phyloP scores from a whole-genome alignment of 345 rosid genomes.

The Excoecaria agallocha region DNA sequence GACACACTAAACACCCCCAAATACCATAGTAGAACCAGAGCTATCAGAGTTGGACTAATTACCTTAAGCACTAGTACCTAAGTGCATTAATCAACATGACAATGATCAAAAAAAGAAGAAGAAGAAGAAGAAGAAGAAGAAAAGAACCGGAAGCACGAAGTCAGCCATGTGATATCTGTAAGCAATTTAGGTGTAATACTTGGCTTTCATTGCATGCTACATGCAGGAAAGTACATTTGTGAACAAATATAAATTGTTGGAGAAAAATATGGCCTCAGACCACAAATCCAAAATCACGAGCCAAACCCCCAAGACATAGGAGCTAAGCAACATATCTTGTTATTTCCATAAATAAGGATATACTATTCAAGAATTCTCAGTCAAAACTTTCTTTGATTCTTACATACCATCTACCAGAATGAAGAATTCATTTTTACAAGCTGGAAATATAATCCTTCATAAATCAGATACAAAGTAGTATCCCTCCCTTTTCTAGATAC shows the following conservation, averaged over 20 bases:
- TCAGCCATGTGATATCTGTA: neutral
- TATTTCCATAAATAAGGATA: neutral
- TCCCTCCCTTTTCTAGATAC: constrained; percentile 15
- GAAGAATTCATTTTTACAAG: constrained; percentile 23
- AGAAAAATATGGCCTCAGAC: neutral
- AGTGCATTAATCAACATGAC: no score
- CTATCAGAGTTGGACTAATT: no score
- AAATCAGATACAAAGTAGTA: constrained; percentile 22
- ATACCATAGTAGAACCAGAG: no score
- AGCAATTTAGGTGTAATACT: neutral
- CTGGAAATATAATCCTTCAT: constrained; percentile 15
- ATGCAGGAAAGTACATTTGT: no score
- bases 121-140: no score
- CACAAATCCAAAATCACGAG: neutral
- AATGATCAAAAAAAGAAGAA: neutral
- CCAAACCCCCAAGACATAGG: neutral
- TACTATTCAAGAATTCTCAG: constrained; percentile 4
- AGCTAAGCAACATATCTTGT: constrained; percentile 1
- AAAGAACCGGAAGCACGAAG: neutral
- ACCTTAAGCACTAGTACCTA: no score
- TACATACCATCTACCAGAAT: constrained; percentile 10
- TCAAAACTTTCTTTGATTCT: constrained; percentile 3
- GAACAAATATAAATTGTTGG: neutral
- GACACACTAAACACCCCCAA: no score
- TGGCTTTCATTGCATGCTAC: no score